These are phyloP conservation scores for Mycena rosella DNA, from an alignment of 768 basidiomycete genomes.

Conservation along the genomic window DNA sequence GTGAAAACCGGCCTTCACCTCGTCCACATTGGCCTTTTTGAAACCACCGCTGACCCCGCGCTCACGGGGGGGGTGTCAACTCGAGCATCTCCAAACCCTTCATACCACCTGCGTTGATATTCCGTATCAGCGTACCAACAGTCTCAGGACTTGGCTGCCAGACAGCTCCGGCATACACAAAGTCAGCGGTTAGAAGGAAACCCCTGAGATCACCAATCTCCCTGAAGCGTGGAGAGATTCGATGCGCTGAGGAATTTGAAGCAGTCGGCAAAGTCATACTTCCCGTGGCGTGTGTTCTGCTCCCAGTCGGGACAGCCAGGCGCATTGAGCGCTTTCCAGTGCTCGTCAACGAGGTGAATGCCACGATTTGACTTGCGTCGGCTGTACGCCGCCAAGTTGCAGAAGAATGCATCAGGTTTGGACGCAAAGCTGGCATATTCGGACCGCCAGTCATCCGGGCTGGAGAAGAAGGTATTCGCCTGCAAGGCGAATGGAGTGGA, in stretches of 20 bases:
- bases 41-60: no score
- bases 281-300: neutral
- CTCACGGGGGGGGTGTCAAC: no score
- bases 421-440: neutral
- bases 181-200: no score
- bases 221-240: no score
- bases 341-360: neutral
- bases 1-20: no score
- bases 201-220: no score
- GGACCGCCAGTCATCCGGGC: neutral
- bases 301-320: neutral
- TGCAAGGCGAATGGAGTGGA: neutral
- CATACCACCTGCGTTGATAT: no score
- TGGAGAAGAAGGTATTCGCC: neutral
- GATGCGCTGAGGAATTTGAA: conserved; percentile 2
- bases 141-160: no score
- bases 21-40: no score
- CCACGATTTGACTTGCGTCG: neutral
- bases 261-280: neutral
- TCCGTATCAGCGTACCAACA: no score
- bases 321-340: neutral
- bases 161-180: no score
- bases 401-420: neutral
- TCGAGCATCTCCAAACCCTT: no score
- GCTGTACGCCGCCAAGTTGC: neutral